phyloP scores from a whole-genome alignment of 2,329 filamentous ascomycete species.

The Coniella vitis region DNA sequence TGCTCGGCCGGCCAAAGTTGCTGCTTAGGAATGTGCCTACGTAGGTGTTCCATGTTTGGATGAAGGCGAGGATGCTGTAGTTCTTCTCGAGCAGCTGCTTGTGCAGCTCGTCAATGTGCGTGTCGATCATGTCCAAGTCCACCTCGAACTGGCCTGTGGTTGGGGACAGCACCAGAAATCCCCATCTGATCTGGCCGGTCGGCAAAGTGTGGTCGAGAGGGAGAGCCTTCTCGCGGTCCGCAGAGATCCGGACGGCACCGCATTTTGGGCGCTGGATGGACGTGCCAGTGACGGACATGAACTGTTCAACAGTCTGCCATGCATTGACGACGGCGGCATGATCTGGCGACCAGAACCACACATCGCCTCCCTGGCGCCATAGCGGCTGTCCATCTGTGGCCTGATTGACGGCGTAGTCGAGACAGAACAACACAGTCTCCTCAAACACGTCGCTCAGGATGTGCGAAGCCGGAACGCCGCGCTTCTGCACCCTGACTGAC shows the following conservation, averaged over 20 bases:
- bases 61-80: conserved; percentile 40
- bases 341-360: conserved; percentile 58
- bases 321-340: conserved; percentile 46
- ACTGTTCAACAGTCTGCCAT: conserved; percentile 52
- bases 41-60: conserved; percentile 46
- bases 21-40: conserved; percentile 44
- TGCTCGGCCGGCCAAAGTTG: conserved; percentile 45
- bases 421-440: conserved; percentile 55
- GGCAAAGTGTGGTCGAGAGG: conserved; percentile 33
- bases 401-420: conserved; percentile 59
- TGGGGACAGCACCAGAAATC: conserved; percentile 49
- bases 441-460: conserved; percentile 52
- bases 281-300: conserved; percentile 48
- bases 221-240: conserved; percentile 12
- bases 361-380: conserved; percentile 57
- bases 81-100: conserved; percentile 48
- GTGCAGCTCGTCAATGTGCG: conserved; percentile 52
- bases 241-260: conserved; percentile 37
- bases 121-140: conserved; percentile 50
- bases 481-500: conserved; percentile 38
- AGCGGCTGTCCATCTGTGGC: conserved; percentile 45
- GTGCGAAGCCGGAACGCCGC: conserved; percentile 55
- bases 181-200: conserved; percentile 43
- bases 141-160: conserved; percentile 50
- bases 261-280: conserved; percentile 47